Percentiles rank a stretch among this genome's conserved stretches.
Conservation (phyloP, 176 grass and related monocot species). For the Thinopyrum elongatum region DNA sequence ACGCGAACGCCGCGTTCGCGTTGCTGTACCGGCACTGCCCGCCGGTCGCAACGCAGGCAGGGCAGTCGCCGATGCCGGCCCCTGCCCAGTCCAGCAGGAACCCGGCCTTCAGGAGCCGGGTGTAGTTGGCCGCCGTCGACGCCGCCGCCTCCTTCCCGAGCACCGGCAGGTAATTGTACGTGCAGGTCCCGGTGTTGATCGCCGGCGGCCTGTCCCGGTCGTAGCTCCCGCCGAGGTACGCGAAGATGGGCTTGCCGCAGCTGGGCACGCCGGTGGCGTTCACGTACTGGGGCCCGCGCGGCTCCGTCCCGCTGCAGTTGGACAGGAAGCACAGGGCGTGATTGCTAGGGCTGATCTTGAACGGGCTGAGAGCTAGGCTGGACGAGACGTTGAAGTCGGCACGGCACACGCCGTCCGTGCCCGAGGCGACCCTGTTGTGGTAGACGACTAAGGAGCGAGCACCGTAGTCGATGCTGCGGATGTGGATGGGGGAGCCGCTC, state of each 20-base stretch:
- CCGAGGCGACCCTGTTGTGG: background rate
- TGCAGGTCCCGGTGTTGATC: background rate
- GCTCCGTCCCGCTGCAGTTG: constrained; percentile 14
- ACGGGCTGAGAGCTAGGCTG: constrained; percentile 35
- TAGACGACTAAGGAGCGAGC: constrained; percentile 13
- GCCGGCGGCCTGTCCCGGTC: background rate
- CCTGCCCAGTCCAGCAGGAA: constrained; percentile 43
- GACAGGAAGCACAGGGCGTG: constrained; percentile 47
- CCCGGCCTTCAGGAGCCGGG: constrained; percentile 27
- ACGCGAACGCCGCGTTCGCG: constrained; percentile 13
- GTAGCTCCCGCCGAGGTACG: constrained; percentile 18
- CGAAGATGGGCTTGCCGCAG: rapidly evolving
- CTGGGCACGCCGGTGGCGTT: background rate
- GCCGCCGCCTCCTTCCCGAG: background rate
- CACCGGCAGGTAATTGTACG: constrained; percentile 31
- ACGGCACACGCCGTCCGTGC: constrained; percentile 25
- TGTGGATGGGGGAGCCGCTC: background rate
- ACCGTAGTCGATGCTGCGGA: constrained; percentile 34
- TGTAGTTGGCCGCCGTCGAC: constrained; percentile 27
- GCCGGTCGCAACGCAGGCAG: background rate
- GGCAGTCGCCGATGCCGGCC: background rate
- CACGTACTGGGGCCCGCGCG: background rate
- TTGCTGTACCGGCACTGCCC: constrained; percentile 47
- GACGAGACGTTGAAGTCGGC: constrained; percentile 34
- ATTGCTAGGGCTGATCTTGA: constrained; percentile 24